These are phyloP conservation scores for Mycena kentingensis DNA, from an alignment of 768 basidiomycete species.

Conservation along the genomic window DNA sequence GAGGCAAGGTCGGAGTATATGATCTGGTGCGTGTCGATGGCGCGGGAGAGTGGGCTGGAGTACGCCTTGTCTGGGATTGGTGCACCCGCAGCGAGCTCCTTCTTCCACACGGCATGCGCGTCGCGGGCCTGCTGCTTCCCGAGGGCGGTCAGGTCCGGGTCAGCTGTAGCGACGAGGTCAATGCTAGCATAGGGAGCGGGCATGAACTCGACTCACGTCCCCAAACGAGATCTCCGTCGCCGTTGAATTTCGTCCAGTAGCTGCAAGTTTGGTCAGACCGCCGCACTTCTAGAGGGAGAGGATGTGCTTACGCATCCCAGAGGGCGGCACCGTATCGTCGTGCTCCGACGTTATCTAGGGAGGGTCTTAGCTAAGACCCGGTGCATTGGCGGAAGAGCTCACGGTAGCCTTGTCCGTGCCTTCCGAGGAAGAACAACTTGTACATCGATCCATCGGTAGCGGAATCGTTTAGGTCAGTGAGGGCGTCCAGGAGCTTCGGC, in stretches of 20 bases:
- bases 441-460: conserved; percentile 44
- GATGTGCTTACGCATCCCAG: conserved; percentile 51
- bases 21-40: conserved; percentile 55
- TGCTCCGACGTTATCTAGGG: conserved; percentile 66
- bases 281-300: background rate
- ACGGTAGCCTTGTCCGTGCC: conserved; percentile 80
- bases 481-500: no score
- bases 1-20: conserved; percentile 47
- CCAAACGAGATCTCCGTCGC: conserved; percentile 69
- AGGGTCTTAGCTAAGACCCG: background rate
- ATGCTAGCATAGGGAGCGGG: background rate
- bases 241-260: conserved; percentile 62
- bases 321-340: conserved; percentile 56
- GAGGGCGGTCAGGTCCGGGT: conserved; percentile 60
- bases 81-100: conserved; percentile 45
- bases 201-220: conserved; percentile 55
- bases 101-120: conserved; percentile 49
- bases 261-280: conserved; percentile 35
- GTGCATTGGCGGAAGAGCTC: conserved; percentile 29
- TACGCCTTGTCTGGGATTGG: conserved; percentile 59
- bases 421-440: conserved; percentile 66
- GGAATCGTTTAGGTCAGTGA: conserved; percentile 48
- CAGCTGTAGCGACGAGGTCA: conserved; percentile 42
- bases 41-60: conserved; percentile 64
- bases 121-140: conserved; percentile 58